A percentile compares a stretch with the other conserved stretches of the same genome.
Conservation (phyloP, 805 yeast genomes). For the Starmera pachycereana region DNA sequence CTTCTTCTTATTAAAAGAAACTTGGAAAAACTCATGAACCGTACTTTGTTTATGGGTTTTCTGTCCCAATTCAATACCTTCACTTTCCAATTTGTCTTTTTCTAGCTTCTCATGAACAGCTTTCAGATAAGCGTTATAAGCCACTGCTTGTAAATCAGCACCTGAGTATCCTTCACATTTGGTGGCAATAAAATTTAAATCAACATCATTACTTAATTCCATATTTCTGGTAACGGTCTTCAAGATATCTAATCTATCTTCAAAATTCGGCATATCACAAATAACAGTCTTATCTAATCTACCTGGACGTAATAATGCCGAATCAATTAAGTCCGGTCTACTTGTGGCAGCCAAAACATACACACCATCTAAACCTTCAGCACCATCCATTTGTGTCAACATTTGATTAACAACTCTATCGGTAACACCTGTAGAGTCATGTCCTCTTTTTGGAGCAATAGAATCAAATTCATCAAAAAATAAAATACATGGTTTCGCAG, state of each 20-base stretch:
- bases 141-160: slow-evolving; percentile 89
- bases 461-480: slow-evolving; percentile 96
- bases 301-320: slow-evolving; percentile 92
- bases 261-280: slow-evolving; percentile 73
- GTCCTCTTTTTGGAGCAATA: slow-evolving; percentile 96
- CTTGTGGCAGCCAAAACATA: slow-evolving; percentile 94
- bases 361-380: slow-evolving; percentile 95
- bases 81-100: slow-evolving; percentile 24
- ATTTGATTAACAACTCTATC: slow-evolving; percentile 96
- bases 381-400: slow-evolving; percentile 98
- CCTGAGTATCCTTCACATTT: slow-evolving; percentile 76
- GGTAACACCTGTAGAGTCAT: slow-evolving; percentile 95
- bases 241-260: slow-evolving; percentile 69
- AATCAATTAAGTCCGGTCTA: slow-evolving; percentile 91
- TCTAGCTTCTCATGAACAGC: slow-evolving; percentile 70
- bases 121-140: slow-evolving; percentile 82
- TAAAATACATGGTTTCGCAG: slow-evolving; percentile 87
- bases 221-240: slow-evolving; percentile 48
- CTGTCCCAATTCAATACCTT: slow-evolving; percentile 3
- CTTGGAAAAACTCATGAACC: slow-evolving; percentile 32
- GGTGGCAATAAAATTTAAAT: slow-evolving; percentile 43
- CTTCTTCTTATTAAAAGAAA: slow-evolving; percentile 18
- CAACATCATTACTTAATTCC: slow-evolving; percentile 40
- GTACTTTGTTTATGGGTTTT: slow-evolving; percentile 7
- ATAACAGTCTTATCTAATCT: slow-evolving; percentile 86